Base-by-base conservation (phyloP, 1,139 yeast genomes). In the Kurtzmaniella quercitrusa region DNA sequence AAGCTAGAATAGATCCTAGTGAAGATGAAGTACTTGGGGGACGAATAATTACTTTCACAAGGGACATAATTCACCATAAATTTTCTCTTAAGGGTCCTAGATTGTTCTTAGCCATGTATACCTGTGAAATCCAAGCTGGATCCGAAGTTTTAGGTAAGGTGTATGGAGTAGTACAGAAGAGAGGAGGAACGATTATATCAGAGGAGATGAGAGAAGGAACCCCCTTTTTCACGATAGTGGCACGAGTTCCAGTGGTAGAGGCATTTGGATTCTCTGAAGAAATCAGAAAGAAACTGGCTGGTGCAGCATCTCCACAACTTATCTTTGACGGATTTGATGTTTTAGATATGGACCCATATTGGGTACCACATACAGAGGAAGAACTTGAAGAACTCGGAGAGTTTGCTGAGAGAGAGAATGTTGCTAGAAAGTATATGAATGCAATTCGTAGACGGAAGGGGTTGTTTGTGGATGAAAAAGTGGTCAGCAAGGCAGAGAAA, bases 331-430 rank as follows among this genome's bases (percentile, higher is more conserved):
- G 98, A 1, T 94, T 78, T 61, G 95, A 90, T 55, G 70, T 83
- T 50, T 77, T 91, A 42, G 95, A 89, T 49, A 79, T 86, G 52
- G 98, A 94, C 68, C 99, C 99, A 36, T 94, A 85, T 73, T 94
- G 99, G 99, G 96, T 93, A 11, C 98, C 99, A n/a, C 88, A 93
- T 6, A 94, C 98, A 0, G 97, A 88, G 55, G 98, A 90, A 61
- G 98, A 94, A 60, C 66, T 93, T 41, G 98, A 93, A 59, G 95
- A 90, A 48, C 70, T 88, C 41, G 99, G 98, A 25, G 96, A 89
- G 51, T 77, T 80, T 53, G 96, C 97, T 0, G 98, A 94, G 56
- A 78, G 88, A 55, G 98, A 90, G 56, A 93, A 93, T 58, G 72
- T 90, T 47, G 98, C 97, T 0, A 77, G 95, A 60, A 73, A 75